These are phyloP conservation scores for Dothideomycetes sp. DNA, from an alignment of 2,329 filamentous ascomycete genomes.

Conservation along the genomic window DNA sequence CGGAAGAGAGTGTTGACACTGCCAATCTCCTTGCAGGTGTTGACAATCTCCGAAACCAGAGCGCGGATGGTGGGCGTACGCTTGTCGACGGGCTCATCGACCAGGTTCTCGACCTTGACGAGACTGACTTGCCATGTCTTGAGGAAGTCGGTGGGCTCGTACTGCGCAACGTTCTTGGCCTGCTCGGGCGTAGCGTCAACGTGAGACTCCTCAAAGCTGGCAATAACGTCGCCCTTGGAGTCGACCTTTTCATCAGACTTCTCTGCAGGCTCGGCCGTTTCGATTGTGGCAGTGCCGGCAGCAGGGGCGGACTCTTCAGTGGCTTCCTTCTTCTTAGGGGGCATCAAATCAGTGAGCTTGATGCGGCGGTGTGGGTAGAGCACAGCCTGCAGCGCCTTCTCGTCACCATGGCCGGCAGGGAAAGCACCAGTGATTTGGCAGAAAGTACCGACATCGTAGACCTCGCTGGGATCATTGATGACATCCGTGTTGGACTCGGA, in stretches of 20 bases:
- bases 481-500: conserved; percentile 89
- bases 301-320: conserved; percentile 27
- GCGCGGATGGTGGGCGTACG: conserved; percentile 84
- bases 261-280: conserved; percentile 15
- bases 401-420: conserved; percentile 70
- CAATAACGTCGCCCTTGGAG: conserved; percentile 87
- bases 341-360: conserved; percentile 73
- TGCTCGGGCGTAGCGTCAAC: conserved; percentile 45
- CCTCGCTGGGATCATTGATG: conserved; percentile 81
- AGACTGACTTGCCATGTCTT: conserved; percentile 86
- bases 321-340: conserved; percentile 47
- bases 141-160: conserved; percentile 85
- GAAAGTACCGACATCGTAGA: conserved; percentile 93
- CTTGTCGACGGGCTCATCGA: conserved; percentile 80
- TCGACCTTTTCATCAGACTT: conserved; percentile 32
- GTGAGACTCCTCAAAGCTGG: conserved; percentile 83
- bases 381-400: conserved; percentile 73
- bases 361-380: conserved; percentile 94
- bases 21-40: conserved; percentile 96
- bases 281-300: conserved; percentile 44
- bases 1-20: conserved; percentile 89
- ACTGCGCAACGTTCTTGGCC: conserved; percentile 43
- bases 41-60: conserved; percentile 94
- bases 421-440: conserved; percentile 97
- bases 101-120: conserved; percentile 88